Conservation (phyloP, 1,139 yeast species). For the Meyerozyma athensensis region DNA sequence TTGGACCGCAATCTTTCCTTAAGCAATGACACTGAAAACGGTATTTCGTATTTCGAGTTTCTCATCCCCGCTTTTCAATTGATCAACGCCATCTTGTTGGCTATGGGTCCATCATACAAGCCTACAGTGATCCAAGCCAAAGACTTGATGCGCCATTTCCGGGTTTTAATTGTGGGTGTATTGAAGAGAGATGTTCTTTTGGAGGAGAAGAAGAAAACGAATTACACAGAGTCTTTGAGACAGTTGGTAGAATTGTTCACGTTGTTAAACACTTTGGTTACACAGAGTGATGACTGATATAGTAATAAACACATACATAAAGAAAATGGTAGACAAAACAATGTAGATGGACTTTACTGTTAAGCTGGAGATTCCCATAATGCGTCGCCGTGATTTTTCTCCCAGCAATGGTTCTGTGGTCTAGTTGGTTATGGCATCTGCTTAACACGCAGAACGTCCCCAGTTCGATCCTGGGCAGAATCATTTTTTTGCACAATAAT, state of each 20-base stretch:
- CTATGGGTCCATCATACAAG: constrained; percentile 77
- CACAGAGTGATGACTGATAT: not conserved
- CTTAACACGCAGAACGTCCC: constrained; percentile 99
- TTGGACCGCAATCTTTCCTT: constrained; percentile 12
- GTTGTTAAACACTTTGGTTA: constrained; percentile 51
- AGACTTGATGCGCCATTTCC: constrained; percentile 49
- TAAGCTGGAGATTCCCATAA: not conserved
- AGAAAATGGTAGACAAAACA: not conserved
- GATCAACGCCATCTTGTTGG: constrained; percentile 58
- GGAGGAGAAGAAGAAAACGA: constrained; percentile 21
- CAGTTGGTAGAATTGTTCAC: constrained; percentile 55
- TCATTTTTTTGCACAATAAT: constrained; percentile 36
- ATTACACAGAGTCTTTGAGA: constrained; percentile 30
- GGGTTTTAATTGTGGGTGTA: constrained; percentile 58
- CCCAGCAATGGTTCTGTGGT: constrained; percentile 55
- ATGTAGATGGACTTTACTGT: not conserved
- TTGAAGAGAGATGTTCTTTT: constrained; percentile 61
- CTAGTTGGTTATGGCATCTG: constrained; percentile 99
- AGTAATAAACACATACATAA: not conserved
- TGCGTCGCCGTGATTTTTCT: not conserved
- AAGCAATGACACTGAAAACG: constrained; percentile 7
- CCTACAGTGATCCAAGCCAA: constrained; percentile 55
- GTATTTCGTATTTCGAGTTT: constrained; percentile 60
- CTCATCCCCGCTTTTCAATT: constrained; percentile 77
- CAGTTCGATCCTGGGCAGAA: constrained; percentile 99